Conservation (phyloP, 1,139 yeast species). For the Pichia terricola region DNA sequence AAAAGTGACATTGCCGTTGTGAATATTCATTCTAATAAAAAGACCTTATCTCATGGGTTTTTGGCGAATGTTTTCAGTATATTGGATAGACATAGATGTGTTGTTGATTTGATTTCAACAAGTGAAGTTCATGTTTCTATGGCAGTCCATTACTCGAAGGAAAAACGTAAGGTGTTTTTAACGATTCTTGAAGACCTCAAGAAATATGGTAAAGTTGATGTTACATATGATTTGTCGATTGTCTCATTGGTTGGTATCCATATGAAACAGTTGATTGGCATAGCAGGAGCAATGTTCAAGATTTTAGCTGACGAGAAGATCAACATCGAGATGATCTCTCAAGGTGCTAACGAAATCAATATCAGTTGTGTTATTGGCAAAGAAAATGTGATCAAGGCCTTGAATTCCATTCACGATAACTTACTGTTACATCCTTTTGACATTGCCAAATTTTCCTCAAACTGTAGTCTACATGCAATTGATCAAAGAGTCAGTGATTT, state of each 20-base stretch:
- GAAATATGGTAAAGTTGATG: constrained; percentile 79
- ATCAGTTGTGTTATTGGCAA: constrained; percentile 91
- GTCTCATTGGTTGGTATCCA: constrained; percentile 92
- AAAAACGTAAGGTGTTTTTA: constrained; percentile 41
- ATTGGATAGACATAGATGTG: constrained; percentile 73
- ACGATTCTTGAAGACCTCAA: constrained; percentile 70
- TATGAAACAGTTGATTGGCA: constrained; percentile 94
- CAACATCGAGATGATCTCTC: constrained; percentile 95
- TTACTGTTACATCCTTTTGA: constrained; percentile 47
- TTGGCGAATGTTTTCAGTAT: constrained; percentile 84
- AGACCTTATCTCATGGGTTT: constrained; percentile 89
- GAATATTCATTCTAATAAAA: constrained; percentile 88
- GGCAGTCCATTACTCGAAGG: constrained; percentile 83
- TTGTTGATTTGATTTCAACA: constrained; percentile 91
- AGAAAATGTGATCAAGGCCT: constrained; percentile 72
- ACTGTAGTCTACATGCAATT: constrained; percentile 12
- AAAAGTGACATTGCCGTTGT: constrained; percentile 87
- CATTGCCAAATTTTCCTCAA: constrained; percentile 9
- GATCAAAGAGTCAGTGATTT: constrained; percentile 27
- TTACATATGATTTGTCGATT: constrained; percentile 80
- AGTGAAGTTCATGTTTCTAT: constrained; percentile 97
- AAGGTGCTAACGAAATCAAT: constrained; percentile 96
- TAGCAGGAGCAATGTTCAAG: constrained; percentile 95
- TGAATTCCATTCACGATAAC: constrained; percentile 74
- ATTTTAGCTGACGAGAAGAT: constrained; percentile 86